Percentiles rank a stretch among this genome's conserved stretches.
These are phyloP conservation scores for Hanseniaspora jakobsenii DNA, from an alignment of 805 yeast genomes.

Conservation along the genomic window DNA sequence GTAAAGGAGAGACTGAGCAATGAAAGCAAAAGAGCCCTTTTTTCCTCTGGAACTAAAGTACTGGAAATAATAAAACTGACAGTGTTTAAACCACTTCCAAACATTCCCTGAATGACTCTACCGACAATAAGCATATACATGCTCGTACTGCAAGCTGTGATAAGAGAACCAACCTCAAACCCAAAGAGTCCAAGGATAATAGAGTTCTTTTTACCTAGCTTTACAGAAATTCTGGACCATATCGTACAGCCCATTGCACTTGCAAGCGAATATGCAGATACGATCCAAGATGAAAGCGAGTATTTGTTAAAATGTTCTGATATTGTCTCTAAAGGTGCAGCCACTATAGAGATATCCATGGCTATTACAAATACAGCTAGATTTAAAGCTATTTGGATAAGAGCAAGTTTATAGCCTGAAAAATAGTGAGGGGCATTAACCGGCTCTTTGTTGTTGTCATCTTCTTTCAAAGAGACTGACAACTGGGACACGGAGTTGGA, in stretches of 20 bases:
- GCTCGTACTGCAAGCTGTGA: conserved; percentile 41
- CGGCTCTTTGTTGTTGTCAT: background rate
- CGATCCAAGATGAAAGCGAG: conserved; percentile 46
- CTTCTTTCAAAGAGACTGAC: no score
- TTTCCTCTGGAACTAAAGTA: conserved; percentile 21
- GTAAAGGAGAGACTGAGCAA: conserved; percentile 18
- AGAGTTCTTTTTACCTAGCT: conserved; percentile 45
- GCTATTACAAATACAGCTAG: conserved; percentile 32
- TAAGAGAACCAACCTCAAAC: conserved; percentile 51
- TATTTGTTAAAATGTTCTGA: conserved; percentile 40
- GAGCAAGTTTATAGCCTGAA: conserved; percentile 13
- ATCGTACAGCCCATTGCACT: conserved; percentile 41
- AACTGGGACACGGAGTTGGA: no score
- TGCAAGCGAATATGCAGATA: conserved; percentile 44
- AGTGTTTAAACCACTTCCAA: conserved; percentile 57
- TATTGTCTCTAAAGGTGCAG: conserved; percentile 39
- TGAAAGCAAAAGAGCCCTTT: conserved; percentile 23
- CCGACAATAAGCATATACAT: conserved; percentile 60
- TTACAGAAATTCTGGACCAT: conserved; percentile 48
- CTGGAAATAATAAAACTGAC: conserved; percentile 45
- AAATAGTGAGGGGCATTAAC: conserved; percentile 4
- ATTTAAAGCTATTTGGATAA: conserved; percentile 19
- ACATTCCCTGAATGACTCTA: conserved; percentile 57
- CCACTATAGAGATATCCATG: conserved; percentile 48
- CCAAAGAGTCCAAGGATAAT: conserved; percentile 38